Evolutionary conservation across 73 alveolate species (phyloP), one percentile per base, ranked within the genome.

Genomic region (Paramecium pentaurelia): DNA sequence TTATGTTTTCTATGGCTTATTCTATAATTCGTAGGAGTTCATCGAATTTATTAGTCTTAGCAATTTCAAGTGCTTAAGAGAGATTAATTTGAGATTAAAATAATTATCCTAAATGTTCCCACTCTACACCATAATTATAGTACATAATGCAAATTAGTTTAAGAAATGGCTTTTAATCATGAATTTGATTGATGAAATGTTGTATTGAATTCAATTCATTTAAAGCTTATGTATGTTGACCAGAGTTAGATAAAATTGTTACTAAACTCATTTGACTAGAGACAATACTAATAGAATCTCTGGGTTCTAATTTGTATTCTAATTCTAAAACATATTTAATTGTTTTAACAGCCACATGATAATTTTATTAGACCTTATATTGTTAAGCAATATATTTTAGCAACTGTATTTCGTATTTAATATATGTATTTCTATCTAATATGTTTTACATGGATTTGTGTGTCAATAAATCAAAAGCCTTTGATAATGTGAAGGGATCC

Each of bases 121-220:
- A 80, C 27, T 80, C 91, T 2, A 80, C 73, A n/a, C 91, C 91
- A 20, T 32, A 45, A 44, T 80, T 80, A 80, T 80, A 80, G 58
- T 80, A 25, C 91, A 80, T 80, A 45, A 80, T 80, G 32, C 77
- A 80, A 20, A 4, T 28, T 0, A 80, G 34, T 47, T 49, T 80
- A 4, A 22, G 49, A 0, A 44, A 27, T 42, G 28, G 71, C 18
- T 42, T 25, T 38, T 42, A 11, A 25, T 80, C 75, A 22, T 80
- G 14, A n/a, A 27, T 22, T 42, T 49, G 8, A 42, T 80, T 28
- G 6, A 80, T 47, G 18, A 27, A 27, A 14, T 42, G 27, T 12
- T 40, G 20, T 42, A 80, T 47, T 3, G 20, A 8, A 27, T 80
- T 80, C 18, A 80, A 80, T 80, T 80, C 32, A 49, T 80, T 80